Evolutionary conservation across 371 early-diverging fungal species (phyloP), one percentile per base, ranked within the genome.

Genomic region (Mucor piriformis): DNA sequence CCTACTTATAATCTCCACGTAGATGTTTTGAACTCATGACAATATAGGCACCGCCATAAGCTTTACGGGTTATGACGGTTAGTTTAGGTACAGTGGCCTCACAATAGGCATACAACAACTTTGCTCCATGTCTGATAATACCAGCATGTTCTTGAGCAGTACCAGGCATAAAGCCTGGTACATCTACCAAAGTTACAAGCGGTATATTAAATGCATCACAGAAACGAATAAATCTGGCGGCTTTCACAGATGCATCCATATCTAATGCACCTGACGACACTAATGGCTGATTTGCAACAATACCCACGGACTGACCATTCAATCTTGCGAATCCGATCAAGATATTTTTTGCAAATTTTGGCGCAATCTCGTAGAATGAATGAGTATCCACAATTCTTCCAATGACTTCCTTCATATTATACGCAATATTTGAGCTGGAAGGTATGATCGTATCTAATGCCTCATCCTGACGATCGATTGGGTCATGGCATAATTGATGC

Each of bases 1-100:
- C 67, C 59, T 68, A 81, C 81, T 81, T 81, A 63, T 91, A 79
- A 67, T 98, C 98, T 44, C 96, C 97, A 18, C 95, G 83, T 61
- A 98, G 75, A 81, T 97, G 96, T 79, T 98, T 97, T 18, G 93
- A 93, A 61, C 90, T 89, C 98, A 98, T 98, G 43, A 98, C 98
- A 76, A 95, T 95, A 74, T 98, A 96, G 2, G 98, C 98, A 34
- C 98, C 98, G 58, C 98, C 98, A 67, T 98, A 98, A 2, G 97
- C 97, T 75, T 98, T 98, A 15, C 97, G 83, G 13, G 95, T 94
- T 57, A 96, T 96, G 21, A 98, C 86, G 1, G 97, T 96, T 51
- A 98, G 86, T 79, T 98, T 98, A 42, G 98, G 98, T 6, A 95
- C 96, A 6, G 98, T 98, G 12, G 97, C 97, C 76, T 98, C 98